Evolutionary conservation across 768 basidiomycete species (phyloP).

Genomic region (Pleurotus tuoliensis): DNA sequence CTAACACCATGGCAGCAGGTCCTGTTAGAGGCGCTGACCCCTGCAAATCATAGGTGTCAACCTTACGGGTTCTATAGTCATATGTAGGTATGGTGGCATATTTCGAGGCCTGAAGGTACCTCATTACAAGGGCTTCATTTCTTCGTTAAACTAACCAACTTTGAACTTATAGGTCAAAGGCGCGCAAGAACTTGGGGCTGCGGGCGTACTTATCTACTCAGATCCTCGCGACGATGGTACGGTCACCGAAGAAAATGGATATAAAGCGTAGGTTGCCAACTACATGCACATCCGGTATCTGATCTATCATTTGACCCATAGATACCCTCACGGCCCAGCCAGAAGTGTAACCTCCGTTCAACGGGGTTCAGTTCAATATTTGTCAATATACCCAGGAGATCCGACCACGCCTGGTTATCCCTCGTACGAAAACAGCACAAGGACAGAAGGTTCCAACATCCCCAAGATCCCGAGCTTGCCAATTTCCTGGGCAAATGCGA

Average conservation of each 20-base stretch:
- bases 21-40: no score
- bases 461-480: constrained; percentile 61
- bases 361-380: constrained; percentile 63
- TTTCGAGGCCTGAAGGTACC: constrained; percentile 69
- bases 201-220: constrained; percentile 58
- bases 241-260: constrained; percentile 56
- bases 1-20: no score
- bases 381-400: constrained; percentile 53
- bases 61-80: constrained; percentile 52
- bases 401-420: constrained; percentile 51
- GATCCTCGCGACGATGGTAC: constrained; percentile 64
- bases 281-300: neutral
- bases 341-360: constrained; percentile 60
- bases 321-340: constrained; percentile 68
- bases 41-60: constrained; percentile 41
- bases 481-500: constrained; percentile 62
- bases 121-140: neutral
- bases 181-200: constrained; percentile 63
- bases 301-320: constrained; percentile 9
- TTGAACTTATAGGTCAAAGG: constrained; percentile 40
- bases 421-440: constrained; percentile 61
- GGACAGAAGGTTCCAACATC: constrained; percentile 42
- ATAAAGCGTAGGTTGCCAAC: constrained; percentile 32
- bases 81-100: constrained; percentile 54
- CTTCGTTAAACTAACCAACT: neutral